Base-by-base conservation (phyloP, 192 early-diverging fungal species). In the Rhizoclosmatium sp. region DNA sequence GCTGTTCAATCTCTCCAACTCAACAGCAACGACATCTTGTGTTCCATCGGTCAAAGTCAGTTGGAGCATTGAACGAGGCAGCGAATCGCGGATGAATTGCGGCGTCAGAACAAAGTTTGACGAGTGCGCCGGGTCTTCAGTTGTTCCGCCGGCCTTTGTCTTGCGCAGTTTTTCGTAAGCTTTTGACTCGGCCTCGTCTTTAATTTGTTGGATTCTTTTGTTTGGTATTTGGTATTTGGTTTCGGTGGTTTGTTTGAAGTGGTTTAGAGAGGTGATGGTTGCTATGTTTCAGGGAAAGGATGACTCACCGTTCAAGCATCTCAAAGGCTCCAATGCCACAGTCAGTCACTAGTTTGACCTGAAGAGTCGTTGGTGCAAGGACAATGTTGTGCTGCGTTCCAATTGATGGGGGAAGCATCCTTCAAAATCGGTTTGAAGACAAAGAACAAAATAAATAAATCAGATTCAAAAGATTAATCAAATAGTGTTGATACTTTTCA, bases 131-230 rank as follows among this genome's bases (percentile, higher is more conserved):
- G 39, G 7, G 23, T 31, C 44, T 46, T 21, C n/a, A 56, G 62
- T 62, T 9, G 46, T 19, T 42, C 59, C 45, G 23, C 59, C 59
- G 19, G 58, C 59, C 21, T 59, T 75, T 64, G 72, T 62, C 59
- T 64, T 75, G 7, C 72, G 56, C 60, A 75, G 58, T 47, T 59
- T 62, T 47, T 75, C 72, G 60, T 75, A 75, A 5, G 58, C 60
- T 60, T 56, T 60, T 10, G 39, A 14, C 46, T 51, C 72, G 12
- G n/a, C 56, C 12, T 75, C 31, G 60, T 75, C 72, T 64, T 47
- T 31, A 39, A 75, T 44, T 2, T 2, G 7, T 64, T 75, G 72
- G 4, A 75, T 41, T 41, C 72, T 75, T 48, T 23, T 5, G 21
- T 48, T 12, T 41, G 56, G 59, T 40, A 19, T 47, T 47, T 16